Base-by-base conservation (phyloP, 495 filamentous ascomycete genomes). In the Lichenothelia convexa region DNA sequence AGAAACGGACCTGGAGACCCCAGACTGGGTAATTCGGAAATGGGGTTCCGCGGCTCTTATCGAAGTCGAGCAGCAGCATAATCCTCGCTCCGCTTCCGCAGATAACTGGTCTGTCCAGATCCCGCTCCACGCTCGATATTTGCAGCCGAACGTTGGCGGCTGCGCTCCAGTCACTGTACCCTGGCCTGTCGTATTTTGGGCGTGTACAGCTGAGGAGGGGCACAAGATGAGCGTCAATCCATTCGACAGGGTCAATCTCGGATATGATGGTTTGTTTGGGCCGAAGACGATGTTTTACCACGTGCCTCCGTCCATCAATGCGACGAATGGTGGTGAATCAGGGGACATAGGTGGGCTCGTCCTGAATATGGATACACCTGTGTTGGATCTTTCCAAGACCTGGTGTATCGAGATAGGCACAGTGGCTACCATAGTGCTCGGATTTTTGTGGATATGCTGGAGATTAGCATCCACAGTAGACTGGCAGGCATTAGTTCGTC, bases 1-100 rank as follows among this genome's bases (percentile, higher is more conserved):
- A 27, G 82, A 82, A 30, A 82, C 83, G 3, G 89, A 95, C 45
- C 83, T 97, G 32, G 89, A 97, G 57, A 83, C 83, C 0, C 89
- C 89, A 7, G 75, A 77, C 43, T 97, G 89, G 65, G 71, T 71
- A 8, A 62, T 80, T 30, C 50, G 64, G 18, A 49, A 64, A 38
- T 95, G 89, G 91, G 89, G 89, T 15, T 82, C 75, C 9, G 71
- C 67, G 8, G 61, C 86, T 38, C 67, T 95, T 11, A 46, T 93
- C 15, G 77, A 93, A 48, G 64, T 97, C 13, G 65, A 71, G 0
- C 21, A 18, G 1, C 4, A 18, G 16, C 2, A 27, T 9, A 21
- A 17, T 18, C 13, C 13, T 6, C 11, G 11, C 3, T 29, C 24
- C 1, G 9, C 24, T 29, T 18, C 9, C 15, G 20, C 13, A 7